Evolutionary conservation across 108 stramenopile species (phyloP), one percentile per base, ranked within the genome.

Genomic region (Aurantiochytrium sp.): DNA sequence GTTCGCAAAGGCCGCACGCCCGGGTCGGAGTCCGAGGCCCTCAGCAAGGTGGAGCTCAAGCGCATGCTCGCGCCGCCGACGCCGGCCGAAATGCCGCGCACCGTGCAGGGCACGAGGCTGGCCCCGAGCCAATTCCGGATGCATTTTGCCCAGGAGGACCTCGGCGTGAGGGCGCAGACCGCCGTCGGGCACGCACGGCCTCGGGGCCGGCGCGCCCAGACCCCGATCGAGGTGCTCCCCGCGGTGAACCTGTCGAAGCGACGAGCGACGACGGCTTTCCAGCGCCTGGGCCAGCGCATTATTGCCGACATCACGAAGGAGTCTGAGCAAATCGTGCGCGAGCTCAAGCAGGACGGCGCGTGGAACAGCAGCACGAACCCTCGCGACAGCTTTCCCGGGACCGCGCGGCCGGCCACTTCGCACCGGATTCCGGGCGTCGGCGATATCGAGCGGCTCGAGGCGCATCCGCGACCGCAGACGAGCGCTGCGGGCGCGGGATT

Each of bases 41-140:
- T 48, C 36, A 48, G 42, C 30, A 81, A 81, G 30, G 45, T 24
- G 32, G 73, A 81, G 42, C 30, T 81, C 6, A 41, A 48, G 27
- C 73, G 73, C 39, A 81, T 81, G 73, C 45, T 81, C 1, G 73
- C 73, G n/a, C 73, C 73, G 19, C 73, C 73, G 45, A 12, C 42
- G 6, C 39, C 45, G 0, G 39, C 73, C n/a, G 73, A 81, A 42
- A 37, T 48, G 39, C 73, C 73, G n/a, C 39, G 73, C 45, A 48
- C 39, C 32, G 45, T 81, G 24, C 42, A 48, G n/a, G 73, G 73
- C 39, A 48, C 45, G 4, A 22, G 27, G 4, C 45, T 81, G 6
- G 45, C n/a, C 17, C 39, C 42, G 3, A 81, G 42, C 12, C 39
- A 81, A 48, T 48, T 81, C 1, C 21, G 27, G 0, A 81, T 81